Evolutionary conservation across 2,329 filamentous ascomycete species (phyloP), one percentile per base, ranked within the genome.

Genomic region (Metarhizium anisopliae): DNA sequence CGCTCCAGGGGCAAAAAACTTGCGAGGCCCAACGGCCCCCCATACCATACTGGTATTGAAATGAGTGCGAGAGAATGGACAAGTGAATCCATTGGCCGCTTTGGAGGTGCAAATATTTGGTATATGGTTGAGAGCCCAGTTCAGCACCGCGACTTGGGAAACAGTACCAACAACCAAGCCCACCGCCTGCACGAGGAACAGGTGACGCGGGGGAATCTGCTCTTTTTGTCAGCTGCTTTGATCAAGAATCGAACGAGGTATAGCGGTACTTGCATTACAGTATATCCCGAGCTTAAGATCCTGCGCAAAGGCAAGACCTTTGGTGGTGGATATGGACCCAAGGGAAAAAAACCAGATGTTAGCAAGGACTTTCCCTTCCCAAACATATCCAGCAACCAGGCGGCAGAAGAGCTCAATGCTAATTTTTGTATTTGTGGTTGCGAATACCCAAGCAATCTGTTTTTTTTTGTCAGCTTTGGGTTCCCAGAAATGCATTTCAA

Each of bases 11-110:
- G 75, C 75, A 63, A 83, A 83, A 62, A 84, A 79, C 1, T 80
- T 72, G 1, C 70, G 65, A 0, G 81, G 81, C 0, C 81, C 81
- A 29, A 84, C 78, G 16, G 78, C 70, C 36, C 81, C 81, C 79
- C 78, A 81, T 54, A 81, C 75, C 49, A 81, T 70, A 6, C 78
- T 81, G 4, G 74, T 77, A 30, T 77, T 81, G 67, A 82, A 83
- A 64, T 72, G 66, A 6, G 70, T 68, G 38, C 64, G 62, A 0
- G 66, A 68, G 36, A 68, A 68, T 18, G 67, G 67, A 40, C 67
- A 70, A 1, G 60, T 76, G 65, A 80, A 83, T 18, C 77, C 74
- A 52, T 77, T 74, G 7, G 67, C 60, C 50, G 78, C 73, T 8
- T 74, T 61, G 2, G 62, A 57, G 0, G 67, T 67, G 66, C 82